Evolutionary conservation across 768 basidiomycete genomes (phyloP).

Genomic region (Agaricus blazei): DNA sequence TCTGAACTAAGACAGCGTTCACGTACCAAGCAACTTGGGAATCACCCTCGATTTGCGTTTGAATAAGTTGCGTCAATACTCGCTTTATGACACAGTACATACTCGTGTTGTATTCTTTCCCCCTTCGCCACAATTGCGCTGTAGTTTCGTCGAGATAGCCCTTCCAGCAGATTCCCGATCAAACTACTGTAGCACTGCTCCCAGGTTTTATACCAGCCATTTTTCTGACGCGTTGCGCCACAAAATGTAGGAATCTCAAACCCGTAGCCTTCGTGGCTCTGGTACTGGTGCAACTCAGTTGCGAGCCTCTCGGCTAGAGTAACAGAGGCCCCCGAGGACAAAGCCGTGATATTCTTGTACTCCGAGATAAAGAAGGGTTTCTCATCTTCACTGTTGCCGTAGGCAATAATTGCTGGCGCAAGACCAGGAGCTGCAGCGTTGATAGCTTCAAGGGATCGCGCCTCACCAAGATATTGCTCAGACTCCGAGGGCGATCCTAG

Average conservation of each 20-base stretch:
- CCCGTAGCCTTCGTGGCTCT: constrained; percentile 56
- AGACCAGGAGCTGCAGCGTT: constrained; percentile 61
- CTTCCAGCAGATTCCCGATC: constrained; percentile 51
- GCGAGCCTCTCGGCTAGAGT: constrained; percentile 59
- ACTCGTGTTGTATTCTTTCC: constrained; percentile 25
- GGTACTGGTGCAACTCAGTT: constrained; percentile 55
- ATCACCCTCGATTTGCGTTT: constrained; percentile 47
- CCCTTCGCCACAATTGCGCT: constrained; percentile 8
- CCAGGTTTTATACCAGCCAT: constrained; percentile 74
- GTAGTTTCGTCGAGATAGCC: constrained; percentile 42
- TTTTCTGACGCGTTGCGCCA: constrained; percentile 62
- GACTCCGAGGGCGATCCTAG: constrained; percentile 41
- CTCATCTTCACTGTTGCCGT: constrained; percentile 35
- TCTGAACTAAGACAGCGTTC: not conserved
- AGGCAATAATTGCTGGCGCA: constrained; percentile 51
- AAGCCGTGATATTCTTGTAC: constrained; percentile 53
- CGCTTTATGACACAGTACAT: constrained; percentile 18
- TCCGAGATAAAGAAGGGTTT: constrained; percentile 69
- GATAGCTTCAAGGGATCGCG: constrained; percentile 62
- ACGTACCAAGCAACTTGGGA: constrained; percentile 55
- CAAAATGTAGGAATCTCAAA: constrained; percentile 76
- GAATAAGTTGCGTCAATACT: not conserved
- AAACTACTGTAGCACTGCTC: constrained; percentile 60
- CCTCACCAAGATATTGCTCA: constrained; percentile 69
- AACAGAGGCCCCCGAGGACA: constrained; percentile 42